These are phyloP conservation scores for Xanthoconium separans DNA, from an alignment of 1,284 basidiomycete genomes.

Conservation along the genomic window DNA sequence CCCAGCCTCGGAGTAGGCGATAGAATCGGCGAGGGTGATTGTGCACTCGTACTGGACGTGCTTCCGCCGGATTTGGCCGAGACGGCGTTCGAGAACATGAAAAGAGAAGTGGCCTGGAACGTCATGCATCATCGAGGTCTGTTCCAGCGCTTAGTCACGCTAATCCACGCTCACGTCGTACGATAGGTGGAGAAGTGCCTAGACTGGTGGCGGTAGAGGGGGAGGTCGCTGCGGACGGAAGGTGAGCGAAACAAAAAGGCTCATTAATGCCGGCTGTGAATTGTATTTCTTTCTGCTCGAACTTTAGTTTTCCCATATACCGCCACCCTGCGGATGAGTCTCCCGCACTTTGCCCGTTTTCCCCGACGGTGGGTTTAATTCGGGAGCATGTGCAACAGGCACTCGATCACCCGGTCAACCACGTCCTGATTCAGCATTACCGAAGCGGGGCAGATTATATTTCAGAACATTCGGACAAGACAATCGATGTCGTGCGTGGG, in stretches of 20 bases:
- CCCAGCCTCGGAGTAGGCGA: conserved; percentile 38
- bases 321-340: conserved; percentile 76
- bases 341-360: conserved; percentile 62
- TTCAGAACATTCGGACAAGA: conserved; percentile 81
- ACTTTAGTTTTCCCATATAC: conserved; percentile 67
- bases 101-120: conserved; percentile 65
- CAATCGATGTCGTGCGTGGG: conserved; percentile 68
- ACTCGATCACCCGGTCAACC: conserved; percentile 64
- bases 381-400: conserved; percentile 56
- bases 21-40: conserved; percentile 63
- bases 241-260: conserved; percentile 37
- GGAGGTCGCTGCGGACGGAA: conserved; percentile 56
- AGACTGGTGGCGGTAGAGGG: conserved; percentile 73
- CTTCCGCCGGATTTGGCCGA: conserved; percentile 54
- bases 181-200: conserved; percentile 70
- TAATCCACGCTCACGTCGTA: conserved; percentile 8
- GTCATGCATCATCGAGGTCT: conserved; percentile 71
- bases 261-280: conserved; percentile 3
- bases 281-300: not conserved
- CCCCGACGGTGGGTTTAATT: conserved; percentile 62
- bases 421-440: conserved; percentile 76
- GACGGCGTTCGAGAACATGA: conserved; percentile 54
- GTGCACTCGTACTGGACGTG: conserved; percentile 51
- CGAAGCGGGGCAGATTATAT: conserved; percentile 75
- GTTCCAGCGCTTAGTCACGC: not conserved